Base-by-base conservation (phyloP, 83 land plant species). In the Picea abies region DNA sequence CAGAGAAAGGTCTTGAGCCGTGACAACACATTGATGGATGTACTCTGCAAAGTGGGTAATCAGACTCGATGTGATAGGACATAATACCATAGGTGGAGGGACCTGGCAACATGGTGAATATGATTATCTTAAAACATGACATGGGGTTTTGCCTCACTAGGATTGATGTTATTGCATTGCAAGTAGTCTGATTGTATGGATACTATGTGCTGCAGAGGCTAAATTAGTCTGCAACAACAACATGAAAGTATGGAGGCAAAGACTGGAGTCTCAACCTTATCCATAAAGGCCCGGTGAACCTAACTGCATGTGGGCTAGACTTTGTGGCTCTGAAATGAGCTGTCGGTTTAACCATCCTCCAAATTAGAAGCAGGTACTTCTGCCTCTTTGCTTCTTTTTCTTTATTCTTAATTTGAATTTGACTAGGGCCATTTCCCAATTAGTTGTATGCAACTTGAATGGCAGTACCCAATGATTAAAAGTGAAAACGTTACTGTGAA, bases 281-380 rank as follows among this genome's bases (percentile, higher is more conserved):
- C 93, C 95, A 7, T 91, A 89, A 87, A 91, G 95, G 41, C 93
- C 87, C 26, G 93, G 95, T 61, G 91, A 93, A 63, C 90, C 89
- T 66, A 93, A 93, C 60, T 93, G 95, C 83, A 87, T 93, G 67
- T 84, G 95, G 70, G 90, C 93, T 39, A 93, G 95, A 41, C 83
- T 89, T 14, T 93, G 95, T 80, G 84, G 93, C 81, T 90, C 87
- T 87, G 95, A 93, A 26, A 81, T 89, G 79, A 87, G 88, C 22
- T 90, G 93, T 80, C 76, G 89, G 60, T 90, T 82, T 81, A 93
- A 93, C 86, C 95, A 93, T 71, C 95, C 95, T 84, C 86, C 88
- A n/a, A 89, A 93, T 63, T 80, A 93, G 64, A 78, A 86, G 66
- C 75, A 89, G 93, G 29, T 22, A 60, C 35, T 61, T 15, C 66